Evolutionary conservation across 257 asterid species (phyloP).

Genomic region (Solanum medicagineum): DNA sequence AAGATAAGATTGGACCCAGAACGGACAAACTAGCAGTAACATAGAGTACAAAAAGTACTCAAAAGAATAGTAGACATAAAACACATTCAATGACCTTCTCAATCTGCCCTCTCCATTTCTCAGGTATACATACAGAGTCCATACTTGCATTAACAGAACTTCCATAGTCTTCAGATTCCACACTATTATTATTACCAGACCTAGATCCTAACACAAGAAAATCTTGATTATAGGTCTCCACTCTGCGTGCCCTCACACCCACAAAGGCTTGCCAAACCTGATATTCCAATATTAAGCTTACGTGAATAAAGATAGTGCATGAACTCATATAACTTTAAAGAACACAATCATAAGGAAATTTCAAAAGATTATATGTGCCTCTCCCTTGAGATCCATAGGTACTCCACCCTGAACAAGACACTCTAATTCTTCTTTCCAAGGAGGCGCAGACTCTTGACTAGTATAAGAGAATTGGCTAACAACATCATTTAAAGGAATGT

Average conservation of each 20-base stretch:
- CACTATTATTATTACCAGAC: conserved; percentile 16
- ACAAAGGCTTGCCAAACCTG: conserved; percentile 99
- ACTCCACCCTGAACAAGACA: conserved; percentile 89
- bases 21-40: neutral
- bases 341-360: neutral
- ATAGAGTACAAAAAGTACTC: neutral
- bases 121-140: conserved; percentile 31
- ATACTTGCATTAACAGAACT: conserved; percentile 4
- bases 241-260: conserved; percentile 58
- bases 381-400: conserved; percentile 91
- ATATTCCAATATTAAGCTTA: neutral
- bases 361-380: conserved; percentile 28
- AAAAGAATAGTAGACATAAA: conserved; percentile 5
- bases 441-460: conserved; percentile 27
- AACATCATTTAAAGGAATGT: conserved; percentile 22
- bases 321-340: neutral
- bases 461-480: conserved; percentile 11
- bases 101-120: conserved; percentile 85
- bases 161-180: conserved; percentile 16
- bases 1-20: conserved; percentile 7
- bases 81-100: conserved; percentile 53
- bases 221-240: conserved; percentile 56
- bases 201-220: conserved; percentile 46
- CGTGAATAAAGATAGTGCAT: neutral
- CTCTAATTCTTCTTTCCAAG: conserved; percentile 70